Base-by-base conservation (phyloP, 768 basidiomycete species). In the Multifurca ochricompacta region DNA sequence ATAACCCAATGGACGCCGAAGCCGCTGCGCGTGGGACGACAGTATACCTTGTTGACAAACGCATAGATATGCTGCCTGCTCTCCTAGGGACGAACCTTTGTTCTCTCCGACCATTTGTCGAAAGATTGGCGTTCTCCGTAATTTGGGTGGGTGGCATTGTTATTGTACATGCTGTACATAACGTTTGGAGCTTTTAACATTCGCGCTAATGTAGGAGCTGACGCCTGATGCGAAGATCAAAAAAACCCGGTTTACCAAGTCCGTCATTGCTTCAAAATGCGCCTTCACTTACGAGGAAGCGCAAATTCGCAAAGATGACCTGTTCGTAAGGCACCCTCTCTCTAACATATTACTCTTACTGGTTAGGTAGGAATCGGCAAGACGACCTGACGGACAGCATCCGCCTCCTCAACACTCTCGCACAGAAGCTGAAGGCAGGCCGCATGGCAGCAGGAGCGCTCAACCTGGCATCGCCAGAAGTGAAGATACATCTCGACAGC, bases 231-330 rank as follows among this genome's bases (percentile, higher is more conserved):
- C 90, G 3, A 81, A 95, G 40, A 95, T 98, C 30, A 84, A 93
- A 48, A 83, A 88, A 58, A 87, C 92, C 36, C 77, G 89, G 44
- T 98, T 95, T 65, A 88, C 85, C 4, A 99, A 98, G 68, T 96
- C 93, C 0, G 94, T 99, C 7, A 99, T 99, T 57, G 85, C 91
- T 8, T 93, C 91, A 4, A 99, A 97, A 66, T 86, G 85, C 45
- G 92, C 95, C 0, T 97, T 98, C 70, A 96, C 94, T 18, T 99
- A 99, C 62, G 91, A 91, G 64, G 92, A 93, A 58, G 96, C 96
- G 4, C 96, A 99, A 66, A 75, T 86, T 25, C 80, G 93, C 37
- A 94, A 94, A 65, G 96, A 98, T 63, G 87, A 98, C 70, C 77
- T 77, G 92, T 92, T 61, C 60, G 89, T 71, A 16, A 5, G 13